Base-by-base conservation (phyloP, 2,329 filamentous ascomycete species). In the Botryotinia calthae region DNA sequence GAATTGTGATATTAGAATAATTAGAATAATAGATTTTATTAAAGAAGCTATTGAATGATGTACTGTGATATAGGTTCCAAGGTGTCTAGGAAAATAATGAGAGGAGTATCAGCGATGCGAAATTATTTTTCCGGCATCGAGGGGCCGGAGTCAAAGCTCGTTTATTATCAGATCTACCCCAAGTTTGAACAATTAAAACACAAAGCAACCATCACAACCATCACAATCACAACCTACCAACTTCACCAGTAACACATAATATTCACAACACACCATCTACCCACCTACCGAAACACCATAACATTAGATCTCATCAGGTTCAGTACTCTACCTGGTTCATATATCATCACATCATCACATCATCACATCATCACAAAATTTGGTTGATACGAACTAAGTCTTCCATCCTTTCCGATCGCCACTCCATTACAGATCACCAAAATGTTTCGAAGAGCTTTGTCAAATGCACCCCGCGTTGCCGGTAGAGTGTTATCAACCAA, bases 381-480 rank as follows among this genome's bases (percentile, higher is more conserved):
- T 42, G 22, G 22, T 46, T 40, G 7, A 20, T 40, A 40, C 25
- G 9, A 72, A 65, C 44, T 16, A 62, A 44, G 71, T 12, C 66
- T 58, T 71, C 44, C 67, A n/a, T 72, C 20, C 31, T 37, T 46
- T 65, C 42, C 42, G 48, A 37, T 68, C 48, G 63, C 40, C 51
- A 67, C 56, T 46, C 20, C 18, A 64, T 31, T 44, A 73, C 12
- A 59, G 1, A 64, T 18, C 46, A 51, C 46, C 44, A 73, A 66
- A 34, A 81, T 81, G 80, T 79, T 81, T 76, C 76, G 79, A 74
- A 75, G 79, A 76, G 73, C 77, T 74, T 66, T 80, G 20, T 69
- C 76, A 40, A 77, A 74, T 59, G 77, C 78, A 69, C 78, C 79
- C 73, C 79, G 78, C 73, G 75, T 75, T 66, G 77, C 77, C 62